A percentile compares a stretch with the other conserved stretches of the same genome.
Evolutionary conservation across 495 filamentous ascomycete genomes (phyloP).

Genomic region (Penicillium taxi): DNA sequence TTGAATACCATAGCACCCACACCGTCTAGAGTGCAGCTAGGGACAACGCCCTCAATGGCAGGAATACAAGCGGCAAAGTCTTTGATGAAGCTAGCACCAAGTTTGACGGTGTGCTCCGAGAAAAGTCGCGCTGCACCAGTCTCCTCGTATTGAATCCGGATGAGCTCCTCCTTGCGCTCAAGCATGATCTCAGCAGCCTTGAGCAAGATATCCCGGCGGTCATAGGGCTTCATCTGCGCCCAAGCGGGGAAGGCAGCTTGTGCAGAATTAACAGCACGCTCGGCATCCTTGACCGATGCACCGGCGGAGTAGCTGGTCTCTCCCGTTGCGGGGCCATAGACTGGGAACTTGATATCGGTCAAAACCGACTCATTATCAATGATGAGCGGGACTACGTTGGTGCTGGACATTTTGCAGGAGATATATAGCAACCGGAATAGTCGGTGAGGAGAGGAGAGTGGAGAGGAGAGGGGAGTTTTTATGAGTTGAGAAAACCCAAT

Average conservation of each 20-base stretch:
- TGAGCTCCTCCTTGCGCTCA: constrained; percentile 54
- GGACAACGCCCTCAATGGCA: constrained; percentile 53
- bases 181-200: constrained; percentile 63
- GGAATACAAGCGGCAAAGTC: constrained; percentile 65
- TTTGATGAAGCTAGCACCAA: constrained; percentile 51
- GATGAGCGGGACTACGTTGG: constrained; percentile 49
- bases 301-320: constrained; percentile 54
- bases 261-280: constrained; percentile 48
- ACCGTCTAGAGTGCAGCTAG: constrained; percentile 45
- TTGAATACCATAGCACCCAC: constrained; percentile 62
- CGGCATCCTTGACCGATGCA: constrained; percentile 61
- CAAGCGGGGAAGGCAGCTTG: constrained; percentile 63
- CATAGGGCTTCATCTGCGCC: constrained; percentile 51
- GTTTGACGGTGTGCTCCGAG: constrained; percentile 54
- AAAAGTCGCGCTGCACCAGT: constrained; percentile 51
- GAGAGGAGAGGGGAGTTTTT: no score
- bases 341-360: constrained; percentile 54
- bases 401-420: no score
- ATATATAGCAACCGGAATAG: no score
- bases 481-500: no score
- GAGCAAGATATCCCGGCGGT: constrained; percentile 63
- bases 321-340: constrained; percentile 56
- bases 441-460: no score
- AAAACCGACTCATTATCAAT: constrained; percentile 63
- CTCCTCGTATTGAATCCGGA: constrained; percentile 56